A percentile compares a stretch with the other conserved stretches of the same genome.
Conservation (phyloP, 306 rosid species). For the Dalbergia cochinchinensis region DNA sequence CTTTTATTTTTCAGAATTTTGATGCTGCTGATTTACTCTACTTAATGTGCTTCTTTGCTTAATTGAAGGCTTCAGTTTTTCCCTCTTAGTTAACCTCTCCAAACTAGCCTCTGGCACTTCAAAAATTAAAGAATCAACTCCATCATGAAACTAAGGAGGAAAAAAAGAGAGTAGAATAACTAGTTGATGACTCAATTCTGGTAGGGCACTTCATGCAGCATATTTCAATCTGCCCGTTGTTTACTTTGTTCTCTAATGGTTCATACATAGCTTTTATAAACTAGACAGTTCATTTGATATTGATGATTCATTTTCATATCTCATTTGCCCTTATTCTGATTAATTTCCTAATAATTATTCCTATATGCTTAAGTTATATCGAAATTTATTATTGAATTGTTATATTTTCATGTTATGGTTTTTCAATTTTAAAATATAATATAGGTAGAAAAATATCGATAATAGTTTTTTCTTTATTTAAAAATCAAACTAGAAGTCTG, state of each 20-base stretch:
- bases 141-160: conserved; percentile 9
- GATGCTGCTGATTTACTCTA: conserved; percentile 20
- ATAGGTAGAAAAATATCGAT: too few relatives aligned
- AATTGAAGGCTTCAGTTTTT: conserved; percentile 23
- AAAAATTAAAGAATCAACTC: not conserved
- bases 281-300: not conserved
- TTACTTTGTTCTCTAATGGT: too few relatives aligned
- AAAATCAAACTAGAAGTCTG: too few relatives aligned
- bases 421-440: too few relatives aligned
- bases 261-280: too few relatives aligned
- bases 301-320: conserved; percentile 5
- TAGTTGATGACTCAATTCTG: not conserved
- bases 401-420: too few relatives aligned
- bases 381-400: too few relatives aligned
- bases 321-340: not conserved
- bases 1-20: conserved; percentile 29
- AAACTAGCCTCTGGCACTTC: conserved; percentile 7
- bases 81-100: not conserved
- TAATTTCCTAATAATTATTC: too few relatives aligned
- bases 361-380: too few relatives aligned
- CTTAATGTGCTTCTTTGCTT: conserved; percentile 1
- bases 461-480: too few relatives aligned
- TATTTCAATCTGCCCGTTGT: too few relatives aligned
- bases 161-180: not conserved
- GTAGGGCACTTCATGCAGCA: not conserved